These are phyloP conservation scores for Cyclotella cryptica DNA, from an alignment of 108 stramenopile species.

Conservation along the genomic window DNA sequence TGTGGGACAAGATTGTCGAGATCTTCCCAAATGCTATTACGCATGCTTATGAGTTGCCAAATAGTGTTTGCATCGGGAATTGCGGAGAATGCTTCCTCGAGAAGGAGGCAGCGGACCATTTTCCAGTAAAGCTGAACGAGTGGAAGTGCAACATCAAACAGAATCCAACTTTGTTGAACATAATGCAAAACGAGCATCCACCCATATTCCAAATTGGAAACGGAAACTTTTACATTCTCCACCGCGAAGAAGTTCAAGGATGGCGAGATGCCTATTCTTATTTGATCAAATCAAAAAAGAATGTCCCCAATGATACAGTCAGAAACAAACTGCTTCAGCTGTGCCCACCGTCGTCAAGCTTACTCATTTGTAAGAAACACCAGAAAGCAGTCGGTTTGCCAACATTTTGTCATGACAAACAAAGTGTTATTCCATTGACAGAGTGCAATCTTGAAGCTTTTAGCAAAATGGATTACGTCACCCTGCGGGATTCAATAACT, in stretches of 20 bases:
- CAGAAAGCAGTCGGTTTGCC: slow-evolving; percentile 13
- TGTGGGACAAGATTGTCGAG: slow-evolving; percentile 60
- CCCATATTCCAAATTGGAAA: slow-evolving; percentile 2
- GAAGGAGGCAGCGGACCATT: slow-evolving; percentile 26
- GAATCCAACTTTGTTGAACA: slow-evolving; percentile 15
- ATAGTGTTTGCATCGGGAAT: slow-evolving; percentile 37
- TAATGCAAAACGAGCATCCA: neutral
- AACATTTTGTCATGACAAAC: slow-evolving; percentile 6
- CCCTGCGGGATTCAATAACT: slow-evolving; percentile 27
- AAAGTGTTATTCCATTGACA: slow-evolving; percentile 24
- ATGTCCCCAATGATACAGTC: slow-evolving; percentile 10
- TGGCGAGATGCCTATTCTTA: slow-evolving; percentile 39
- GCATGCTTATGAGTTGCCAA: slow-evolving; percentile 23
- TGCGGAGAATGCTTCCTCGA: slow-evolving; percentile 43
- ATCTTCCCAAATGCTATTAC: slow-evolving; percentile 68
- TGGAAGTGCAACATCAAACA: slow-evolving; percentile 36
- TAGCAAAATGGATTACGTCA: slow-evolving; percentile 7
- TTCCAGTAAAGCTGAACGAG: slow-evolving; percentile 41
- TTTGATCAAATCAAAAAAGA: slow-evolving; percentile 32
- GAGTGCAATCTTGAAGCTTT: slow-evolving; percentile 35
- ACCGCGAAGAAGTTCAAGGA: slow-evolving; percentile 28
- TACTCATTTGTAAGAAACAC: slow-evolving; percentile 30
- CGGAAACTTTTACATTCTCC: slow-evolving; percentile 22
- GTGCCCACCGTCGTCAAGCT: slow-evolving; percentile 2
- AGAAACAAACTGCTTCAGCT: slow-evolving; percentile 18